Conservation (phyloP, 2,329 filamentous ascomycete genomes). For the Ambrosiella beaveri region DNA sequence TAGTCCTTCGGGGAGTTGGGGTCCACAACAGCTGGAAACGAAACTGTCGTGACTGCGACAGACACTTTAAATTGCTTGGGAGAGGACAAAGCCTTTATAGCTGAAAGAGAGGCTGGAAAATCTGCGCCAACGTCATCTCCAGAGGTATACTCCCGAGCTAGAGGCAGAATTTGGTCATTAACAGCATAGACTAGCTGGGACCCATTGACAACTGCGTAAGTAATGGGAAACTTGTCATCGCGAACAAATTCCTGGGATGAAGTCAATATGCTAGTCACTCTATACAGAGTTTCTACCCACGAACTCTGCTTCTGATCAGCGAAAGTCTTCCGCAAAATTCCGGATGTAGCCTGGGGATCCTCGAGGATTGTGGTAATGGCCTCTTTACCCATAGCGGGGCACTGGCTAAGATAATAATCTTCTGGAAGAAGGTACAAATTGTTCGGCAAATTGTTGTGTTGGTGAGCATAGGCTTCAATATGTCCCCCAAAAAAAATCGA, state of each 20-base stretch:
- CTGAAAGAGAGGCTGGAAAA: conserved; percentile 9
- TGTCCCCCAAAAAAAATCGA: conserved; percentile 10
- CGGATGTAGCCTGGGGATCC: background rate
- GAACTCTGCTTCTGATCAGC: conserved; percentile 2
- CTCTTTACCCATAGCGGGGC: conserved; percentile 7
- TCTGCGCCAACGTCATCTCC: conserved; percentile 6
- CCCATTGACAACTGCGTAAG: conserved; percentile 6
- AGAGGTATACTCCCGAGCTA: conserved; percentile 7
- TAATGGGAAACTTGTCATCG: conserved; percentile 9
- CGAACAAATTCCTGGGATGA: conserved; percentile 9
- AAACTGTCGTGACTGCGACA: background rate
- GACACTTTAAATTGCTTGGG: background rate
- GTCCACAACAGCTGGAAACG: background rate
- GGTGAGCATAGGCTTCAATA: conserved; percentile 5
- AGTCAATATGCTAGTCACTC: conserved; percentile 9
- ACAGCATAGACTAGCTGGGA: conserved; percentile 10
- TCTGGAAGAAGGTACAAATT: conserved; percentile 13
- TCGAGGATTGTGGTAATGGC: conserved; percentile 2
- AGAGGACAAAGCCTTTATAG: conserved; percentile 1
- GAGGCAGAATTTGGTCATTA: conserved; percentile 8
- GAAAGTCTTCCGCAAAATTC: background rate
- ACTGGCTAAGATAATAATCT: conserved; percentile 11
- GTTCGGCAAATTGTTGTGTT: conserved; percentile 5
- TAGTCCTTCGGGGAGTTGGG: background rate
- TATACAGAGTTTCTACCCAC: conserved; percentile 9